phyloP scores from a whole-genome alignment of 2,329 filamentous ascomycete genomes.

The Fonsecaea multimorphosa region DNA sequence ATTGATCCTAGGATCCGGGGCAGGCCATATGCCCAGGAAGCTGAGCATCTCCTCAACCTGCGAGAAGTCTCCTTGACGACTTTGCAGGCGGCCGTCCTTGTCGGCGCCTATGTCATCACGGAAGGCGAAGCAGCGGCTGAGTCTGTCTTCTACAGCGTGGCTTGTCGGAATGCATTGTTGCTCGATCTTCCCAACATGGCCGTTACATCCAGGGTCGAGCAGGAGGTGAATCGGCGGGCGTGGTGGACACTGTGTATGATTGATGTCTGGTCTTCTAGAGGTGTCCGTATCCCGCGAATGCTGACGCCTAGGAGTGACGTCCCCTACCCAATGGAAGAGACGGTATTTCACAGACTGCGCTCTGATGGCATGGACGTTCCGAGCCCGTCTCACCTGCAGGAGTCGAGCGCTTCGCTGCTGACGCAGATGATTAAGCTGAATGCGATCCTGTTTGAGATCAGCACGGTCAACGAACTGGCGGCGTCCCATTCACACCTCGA shows the following conservation, averaged over 20 bases:
- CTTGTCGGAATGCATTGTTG: conserved; percentile 47
- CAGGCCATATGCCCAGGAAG: conserved; percentile 31
- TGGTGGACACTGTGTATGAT: conserved; percentile 54
- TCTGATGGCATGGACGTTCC: conserved; percentile 15
- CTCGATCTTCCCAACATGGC: conserved; percentile 47
- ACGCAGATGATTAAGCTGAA: conserved; percentile 50
- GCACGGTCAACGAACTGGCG: conserved; percentile 47
- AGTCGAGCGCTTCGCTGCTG: conserved; percentile 25
- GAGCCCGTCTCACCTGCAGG: conserved; percentile 21
- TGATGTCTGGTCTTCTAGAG: conserved; percentile 50
- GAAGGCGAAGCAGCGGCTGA: conserved; percentile 44
- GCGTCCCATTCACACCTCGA: conserved; percentile 35
- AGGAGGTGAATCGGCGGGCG: conserved; percentile 47
- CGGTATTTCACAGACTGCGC: conserved; percentile 42
- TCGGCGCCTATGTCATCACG: conserved; percentile 48
- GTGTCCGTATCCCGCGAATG: conserved; percentile 46
- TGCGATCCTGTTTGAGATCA: conserved; percentile 50
- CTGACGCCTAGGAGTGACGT: conserved; percentile 41
- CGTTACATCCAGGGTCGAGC: conserved; percentile 42
- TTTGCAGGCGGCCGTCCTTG: conserved; percentile 50
- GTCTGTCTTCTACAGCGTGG: conserved; percentile 49
- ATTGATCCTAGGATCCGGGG: conserved; percentile 32
- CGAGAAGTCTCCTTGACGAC: conserved; percentile 48
- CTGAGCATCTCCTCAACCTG: conserved; percentile 42
- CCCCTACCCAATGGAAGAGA: conserved; percentile 48